These are phyloP conservation scores for Vigna nakashimae DNA, from an alignment of 306 rosid genomes.

Conservation along the genomic window DNA sequence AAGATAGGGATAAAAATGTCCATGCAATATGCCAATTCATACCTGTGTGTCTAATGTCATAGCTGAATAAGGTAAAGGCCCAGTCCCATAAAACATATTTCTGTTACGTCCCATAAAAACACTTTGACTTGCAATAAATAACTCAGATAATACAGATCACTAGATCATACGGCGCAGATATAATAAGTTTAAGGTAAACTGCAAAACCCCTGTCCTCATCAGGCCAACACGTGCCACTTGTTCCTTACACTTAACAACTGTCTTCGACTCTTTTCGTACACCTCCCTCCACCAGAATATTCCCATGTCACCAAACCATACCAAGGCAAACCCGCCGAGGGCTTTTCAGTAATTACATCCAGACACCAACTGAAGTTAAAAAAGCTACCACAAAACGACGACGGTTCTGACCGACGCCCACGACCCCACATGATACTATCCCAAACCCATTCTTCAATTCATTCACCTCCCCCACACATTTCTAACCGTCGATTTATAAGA, in stretches of 20 bases:
- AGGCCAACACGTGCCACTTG: constrained; percentile 48
- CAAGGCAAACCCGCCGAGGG: constrained; percentile 15
- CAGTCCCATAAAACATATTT: neutral
- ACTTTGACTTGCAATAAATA: constrained; percentile 33
- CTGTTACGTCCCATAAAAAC: constrained; percentile 12
- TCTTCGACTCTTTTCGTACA: constrained; percentile 39
- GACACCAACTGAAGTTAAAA: neutral
- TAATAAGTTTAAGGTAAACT: neutral
- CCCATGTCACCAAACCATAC: constrained; percentile 35
- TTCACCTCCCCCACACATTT: constrained; percentile 41
- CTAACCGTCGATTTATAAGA: constrained; percentile 42
- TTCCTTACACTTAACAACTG: constrained; percentile 29
- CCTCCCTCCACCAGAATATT: constrained; percentile 39
- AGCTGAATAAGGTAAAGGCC: neutral
- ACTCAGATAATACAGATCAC: neutral
- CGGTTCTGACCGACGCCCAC: constrained; percentile 42
- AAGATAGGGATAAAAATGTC: neutral
- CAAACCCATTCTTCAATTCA: constrained; percentile 1
- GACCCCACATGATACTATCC: constrained; percentile 39
- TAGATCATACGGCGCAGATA: constrained; percentile 39
- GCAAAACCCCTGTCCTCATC: neutral
- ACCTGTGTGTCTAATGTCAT: neutral
- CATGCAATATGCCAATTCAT: neutral
- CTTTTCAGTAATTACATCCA: constrained; percentile 21
- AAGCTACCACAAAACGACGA: constrained; percentile 46